Evolutionary conservation across 176 grass and related monocot species (phyloP), one percentile per base, ranked within the genome.

Genomic region (Canna indica): DNA sequence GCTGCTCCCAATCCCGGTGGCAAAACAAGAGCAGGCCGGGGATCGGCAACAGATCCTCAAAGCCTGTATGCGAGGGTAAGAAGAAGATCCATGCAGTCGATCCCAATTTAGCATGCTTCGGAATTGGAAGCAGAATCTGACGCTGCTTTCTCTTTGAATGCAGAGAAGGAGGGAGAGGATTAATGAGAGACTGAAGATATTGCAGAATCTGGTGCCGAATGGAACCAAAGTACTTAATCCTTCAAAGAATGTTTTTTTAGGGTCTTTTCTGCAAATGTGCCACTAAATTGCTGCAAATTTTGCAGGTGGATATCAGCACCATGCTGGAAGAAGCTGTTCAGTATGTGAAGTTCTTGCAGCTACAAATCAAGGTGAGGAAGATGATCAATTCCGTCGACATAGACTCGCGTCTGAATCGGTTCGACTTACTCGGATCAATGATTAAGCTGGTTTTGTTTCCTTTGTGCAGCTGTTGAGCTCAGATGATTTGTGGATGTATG

Each of bases 131-230:
- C 31, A 61, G 13, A 20, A 47, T 75, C 2, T n/a, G 29, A 20
- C 18, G 25, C 78, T 82, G 36, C 17, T 58, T 12, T 18, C 50
- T 7, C n/a, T 68, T 38, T 68, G 29, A 72, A 35, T 83, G 58
- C 91, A 95, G 91, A 90, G 69, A 88, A 85, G 91, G 74, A 90
- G 84, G 47, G 84, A 90, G 50, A 87, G 80, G 36, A 90, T 95
- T n/a, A n/a, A n/a, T n/a, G n/a, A n/a, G n/a, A n/a, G n/a, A n/a
- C n/a, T n/a, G n/a, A n/a, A n/a, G n/a, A n/a, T n/a, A n/a, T n/a
- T n/a, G n/a, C n/a, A n/a, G n/a, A n/a, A n/a, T n/a, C n/a, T n/a
- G n/a, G n/a, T 90, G 9, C 91, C 91, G 7, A 95, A 90, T 66
- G 91, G 87, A 64, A 90, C 87, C 31, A 85, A 95, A 82, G 87